These are phyloP conservation scores for Rhinocladiella similis DNA, from an alignment of 2,329 filamentous ascomycete species.

Conservation along the genomic window DNA sequence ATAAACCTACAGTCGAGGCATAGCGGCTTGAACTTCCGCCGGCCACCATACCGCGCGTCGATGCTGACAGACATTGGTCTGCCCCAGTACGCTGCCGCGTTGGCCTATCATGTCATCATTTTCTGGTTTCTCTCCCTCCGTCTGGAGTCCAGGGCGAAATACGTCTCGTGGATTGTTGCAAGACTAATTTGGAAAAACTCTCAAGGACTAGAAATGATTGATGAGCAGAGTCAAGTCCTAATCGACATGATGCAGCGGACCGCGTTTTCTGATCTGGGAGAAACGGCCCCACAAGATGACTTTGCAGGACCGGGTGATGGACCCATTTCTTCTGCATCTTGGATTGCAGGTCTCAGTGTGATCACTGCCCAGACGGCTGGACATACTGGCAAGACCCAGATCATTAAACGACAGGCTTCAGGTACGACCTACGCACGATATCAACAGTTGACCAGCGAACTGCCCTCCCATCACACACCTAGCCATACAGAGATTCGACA, in stretches of 20 bases:
- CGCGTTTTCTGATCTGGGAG: constrained; percentile 80
- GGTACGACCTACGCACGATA: constrained; percentile 52
- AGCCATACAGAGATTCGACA: constrained; percentile 41
- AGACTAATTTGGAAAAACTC: constrained; percentile 77
- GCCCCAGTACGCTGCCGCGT: constrained; percentile 87
- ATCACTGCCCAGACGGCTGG: constrained; percentile 51
- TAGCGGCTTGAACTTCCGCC: constrained; percentile 24
- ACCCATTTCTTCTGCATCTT: constrained; percentile 47
- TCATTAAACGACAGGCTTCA: constrained; percentile 53
- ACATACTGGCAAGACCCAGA: constrained; percentile 48
- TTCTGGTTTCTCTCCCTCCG: constrained; percentile 96
- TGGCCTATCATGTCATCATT: constrained; percentile 92
- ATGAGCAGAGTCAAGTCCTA: constrained; percentile 91
- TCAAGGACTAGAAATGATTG: constrained; percentile 71
- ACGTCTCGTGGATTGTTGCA: constrained; percentile 87
- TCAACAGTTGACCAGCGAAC: constrained; percentile 47
- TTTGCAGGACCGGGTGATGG: constrained; percentile 43
- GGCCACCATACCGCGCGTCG: constrained; percentile 33
- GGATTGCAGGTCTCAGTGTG: constrained; percentile 54
- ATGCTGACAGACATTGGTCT: constrained; percentile 66
- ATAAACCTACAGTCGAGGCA: constrained; percentile 24
- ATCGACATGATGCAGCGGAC: constrained; percentile 93
- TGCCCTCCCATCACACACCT: constrained; percentile 47
- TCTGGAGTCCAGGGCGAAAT: constrained; percentile 75
- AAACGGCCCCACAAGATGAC: constrained; percentile 46